A percentile compares a stretch with the other conserved stretches of the same genome.
These are phyloP conservation scores for Geosmithia putterillii DNA, from an alignment of 2,329 filamentous ascomycete species.

Conservation along the genomic window DNA sequence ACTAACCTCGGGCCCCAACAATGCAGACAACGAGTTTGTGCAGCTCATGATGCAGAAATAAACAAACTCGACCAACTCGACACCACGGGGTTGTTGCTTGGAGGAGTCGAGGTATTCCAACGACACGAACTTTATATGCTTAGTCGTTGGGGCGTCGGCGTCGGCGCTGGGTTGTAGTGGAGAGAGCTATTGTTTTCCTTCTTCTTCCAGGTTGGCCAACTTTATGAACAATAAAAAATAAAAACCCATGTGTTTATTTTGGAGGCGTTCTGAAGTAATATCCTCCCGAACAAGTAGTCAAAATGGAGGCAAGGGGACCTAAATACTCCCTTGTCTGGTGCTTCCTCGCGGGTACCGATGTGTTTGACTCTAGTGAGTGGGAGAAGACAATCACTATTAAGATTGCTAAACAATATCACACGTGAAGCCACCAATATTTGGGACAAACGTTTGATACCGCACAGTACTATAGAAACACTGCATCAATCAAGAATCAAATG, in stretches of 20 bases:
- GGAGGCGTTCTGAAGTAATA: too few relatives aligned
- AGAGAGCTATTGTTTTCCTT: not conserved
- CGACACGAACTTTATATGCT: not conserved
- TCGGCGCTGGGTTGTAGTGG: not conserved
- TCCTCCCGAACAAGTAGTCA: too few relatives aligned
- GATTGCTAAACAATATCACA: too few relatives aligned
- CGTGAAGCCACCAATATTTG: too few relatives aligned
- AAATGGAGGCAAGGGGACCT: too few relatives aligned
- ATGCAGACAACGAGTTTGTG: constrained; percentile 74
- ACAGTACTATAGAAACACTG: too few relatives aligned
- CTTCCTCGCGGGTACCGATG: too few relatives aligned
- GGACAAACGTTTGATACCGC: too few relatives aligned
- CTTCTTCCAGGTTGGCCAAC: not conserved
- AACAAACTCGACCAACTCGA: constrained; percentile 8
- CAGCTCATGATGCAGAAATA: constrained; percentile 97
- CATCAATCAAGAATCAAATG: too few relatives aligned
- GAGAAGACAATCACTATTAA: too few relatives aligned
- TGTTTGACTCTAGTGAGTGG: too few relatives aligned
- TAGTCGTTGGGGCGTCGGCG: not conserved
- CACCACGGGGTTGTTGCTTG: not conserved
- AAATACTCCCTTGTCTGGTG: too few relatives aligned
- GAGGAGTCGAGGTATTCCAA: not conserved
- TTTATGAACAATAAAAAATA: not conserved
- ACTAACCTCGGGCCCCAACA: not conserved
- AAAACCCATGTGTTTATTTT: not conserved